These are phyloP conservation scores for Catunica adiposa DNA, from an alignment of 2,329 filamentous ascomycete genomes.

Conservation along the genomic window DNA sequence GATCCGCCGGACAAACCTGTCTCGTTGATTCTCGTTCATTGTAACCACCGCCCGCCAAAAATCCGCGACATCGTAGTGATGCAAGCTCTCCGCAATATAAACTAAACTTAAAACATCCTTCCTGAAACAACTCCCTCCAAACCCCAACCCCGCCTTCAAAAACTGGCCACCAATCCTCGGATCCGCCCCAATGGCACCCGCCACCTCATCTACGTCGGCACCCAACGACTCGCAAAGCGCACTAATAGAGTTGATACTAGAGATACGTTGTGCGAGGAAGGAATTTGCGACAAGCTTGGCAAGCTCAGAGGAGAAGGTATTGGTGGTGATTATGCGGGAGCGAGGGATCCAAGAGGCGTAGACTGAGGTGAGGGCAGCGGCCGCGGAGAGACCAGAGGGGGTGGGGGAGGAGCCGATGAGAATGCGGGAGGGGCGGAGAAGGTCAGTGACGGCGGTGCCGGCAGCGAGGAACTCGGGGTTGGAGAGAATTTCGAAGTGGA, in stretches of 20 bases:
- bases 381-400: slow-evolving; percentile 41
- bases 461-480: slow-evolving; percentile 72
- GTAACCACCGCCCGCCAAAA: slow-evolving; percentile 61
- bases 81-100: slow-evolving; percentile 55
- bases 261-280: slow-evolving; percentile 65
- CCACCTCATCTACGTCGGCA: slow-evolving; percentile 59
- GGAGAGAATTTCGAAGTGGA: slow-evolving; percentile 58
- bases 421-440: slow-evolving; percentile 55
- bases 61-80: slow-evolving; percentile 52
- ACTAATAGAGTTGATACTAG: slow-evolving; percentile 67
- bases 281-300: slow-evolving; percentile 67
- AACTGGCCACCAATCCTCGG: slow-evolving; percentile 56
- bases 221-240: slow-evolving; percentile 63
- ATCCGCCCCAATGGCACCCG: slow-evolving; percentile 51
- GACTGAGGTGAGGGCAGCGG: slow-evolving; percentile 44
- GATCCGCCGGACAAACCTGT: slow-evolving; percentile 50
- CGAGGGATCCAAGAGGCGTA: slow-evolving; percentile 57
- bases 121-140: slow-evolving; percentile 67
- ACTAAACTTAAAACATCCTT: slow-evolving; percentile 62
- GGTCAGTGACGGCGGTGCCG: slow-evolving; percentile 56
- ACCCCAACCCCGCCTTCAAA: slow-evolving; percentile 58
- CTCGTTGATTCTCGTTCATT: slow-evolving; percentile 61
- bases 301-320: slow-evolving; percentile 63
- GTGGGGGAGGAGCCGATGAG: slow-evolving; percentile 56
- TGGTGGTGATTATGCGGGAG: slow-evolving; percentile 51